Evolutionary conservation across 2,329 filamentous ascomycete species (phyloP).

Genomic region (Tolypocladium paradoxum): DNA sequence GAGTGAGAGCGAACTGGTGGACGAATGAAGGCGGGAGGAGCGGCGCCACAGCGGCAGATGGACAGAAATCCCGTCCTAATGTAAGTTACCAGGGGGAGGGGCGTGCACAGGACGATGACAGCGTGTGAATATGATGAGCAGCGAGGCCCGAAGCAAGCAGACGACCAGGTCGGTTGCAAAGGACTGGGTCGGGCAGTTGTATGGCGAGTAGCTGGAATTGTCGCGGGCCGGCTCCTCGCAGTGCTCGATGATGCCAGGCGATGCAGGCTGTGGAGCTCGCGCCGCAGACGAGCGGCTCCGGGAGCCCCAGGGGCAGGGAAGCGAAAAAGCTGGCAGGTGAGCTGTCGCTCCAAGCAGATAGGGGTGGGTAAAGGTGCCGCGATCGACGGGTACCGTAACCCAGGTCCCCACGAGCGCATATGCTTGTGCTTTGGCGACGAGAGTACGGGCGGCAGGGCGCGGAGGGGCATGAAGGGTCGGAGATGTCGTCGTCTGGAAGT

Average conservation of each 20-base stretch:
- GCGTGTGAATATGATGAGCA: neutral
- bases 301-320: neutral
- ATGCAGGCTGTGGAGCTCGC: neutral
- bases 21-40: neutral
- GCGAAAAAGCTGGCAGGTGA: neutral
- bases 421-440: neutral
- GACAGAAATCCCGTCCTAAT: neutral
- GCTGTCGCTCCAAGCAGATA: neutral
- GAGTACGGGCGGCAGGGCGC: neutral
- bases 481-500: neutral
- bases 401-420: neutral
- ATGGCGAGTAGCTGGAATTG: neutral
- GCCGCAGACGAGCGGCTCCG: neutral
- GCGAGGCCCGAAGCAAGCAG: neutral
- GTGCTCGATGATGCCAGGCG: neutral
- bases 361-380: neutral
- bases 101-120: neutral
- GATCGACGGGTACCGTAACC: neutral
- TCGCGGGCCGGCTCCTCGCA: neutral
- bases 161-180: neutral
- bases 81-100: constrained; percentile 1
- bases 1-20: neutral
- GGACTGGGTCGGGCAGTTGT: neutral
- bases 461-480: neutral
- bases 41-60: constrained; percentile 3